Evolutionary conservation across 83 land plant species (phyloP), one percentile per base, ranked within the genome.

Genomic region (Picea engelmannii): DNA sequence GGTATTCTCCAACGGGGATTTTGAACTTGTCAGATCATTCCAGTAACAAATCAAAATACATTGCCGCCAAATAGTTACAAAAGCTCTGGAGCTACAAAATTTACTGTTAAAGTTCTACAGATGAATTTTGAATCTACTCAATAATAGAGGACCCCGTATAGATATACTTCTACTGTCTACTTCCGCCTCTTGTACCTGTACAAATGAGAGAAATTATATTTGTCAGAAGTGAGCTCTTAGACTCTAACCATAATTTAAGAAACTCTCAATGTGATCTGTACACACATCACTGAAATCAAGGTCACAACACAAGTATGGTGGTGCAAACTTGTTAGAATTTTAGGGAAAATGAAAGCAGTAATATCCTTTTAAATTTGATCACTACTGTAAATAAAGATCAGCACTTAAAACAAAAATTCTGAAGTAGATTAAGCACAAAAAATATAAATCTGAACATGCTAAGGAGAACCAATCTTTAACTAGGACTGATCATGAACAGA

Each of bases 171-270:
- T 1, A 23, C 18, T 47, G 52, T 42, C 49, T n/a, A 42, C 11
- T 71, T 20, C 76, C 18, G 76, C 76, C 76, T 42, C 76, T 71
- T 71, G 76, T 71, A 71, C 76, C 76, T 71, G 76, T 38, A 71
- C 49, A 71, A 70, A 69, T 69, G 42, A 69, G 7, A 15, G 3
- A 69, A 16, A 69, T 17, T 35, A 38, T 6, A 40, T 17, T 17
- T 31, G 47, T 69, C 40, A 69, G 17, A 35, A 16, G 35, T 18
- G 4, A 40, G 49, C 21, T 38, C n/a, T 69, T 55, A 16, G 47
- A 15, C 20, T 69, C 21, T 18, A 40, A 69, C 40, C 17, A 8
- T 17, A 69, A 16, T 31, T 5, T 69, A 38, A 38, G 0, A 38
- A 40, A 69, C 15, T 12, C 15, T 11, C 13, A 55, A 55, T 12